Base-by-base conservation (phyloP, 441 rosid genomes). In the Daphne laureola region DNA sequence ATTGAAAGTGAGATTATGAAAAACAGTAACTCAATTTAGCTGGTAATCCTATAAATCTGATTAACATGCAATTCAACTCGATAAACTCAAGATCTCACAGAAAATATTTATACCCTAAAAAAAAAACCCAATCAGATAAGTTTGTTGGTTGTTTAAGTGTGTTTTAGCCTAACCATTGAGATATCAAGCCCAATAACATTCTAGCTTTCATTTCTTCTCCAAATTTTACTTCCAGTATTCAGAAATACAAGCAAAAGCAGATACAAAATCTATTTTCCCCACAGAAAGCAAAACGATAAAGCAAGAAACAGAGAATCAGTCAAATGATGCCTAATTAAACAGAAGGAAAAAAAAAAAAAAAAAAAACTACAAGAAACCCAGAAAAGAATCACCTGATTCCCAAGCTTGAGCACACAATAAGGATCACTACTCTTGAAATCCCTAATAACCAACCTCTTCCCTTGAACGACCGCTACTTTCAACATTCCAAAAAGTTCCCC, bases 391-490 rank as follows among this genome's bases (percentile, higher is more conserved):
- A 83, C 98, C 87, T 92, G 91, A 68, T 67, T 78, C 21, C 86
- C 96, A 25, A 92, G 73, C 78, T 89, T 92, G 78, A 86, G 63
- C 11, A 89, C 78, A 50, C 89, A 96, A 66, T 92, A 89, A 59
- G 98, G 98, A 82, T 92, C 98, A 68, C 98, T 92, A 66, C 78
- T 84, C 74, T 80, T 92, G 76, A 92, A 92, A 74, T 92, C 98
- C 66, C 98, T 75, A 46, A 92, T 84, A 18, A 57, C 98, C 63
- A 92, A 69, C 53, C 67, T 82, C 68, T 77, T 92, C 18, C 98
- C 97, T 69, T 68, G 87, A 43, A 84, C 76, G 60, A 92, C 85
- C 14, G 72, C 76, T 63, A 92, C 83, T 67, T 78, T 84, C 40
- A 89, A 73, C 78, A 73, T 55, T 61, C 94, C 90, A 42, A 82